These are phyloP conservation scores for Blastobotrys aristatus DNA, from an alignment of 1,139 yeast species.

Conservation along the genomic window DNA sequence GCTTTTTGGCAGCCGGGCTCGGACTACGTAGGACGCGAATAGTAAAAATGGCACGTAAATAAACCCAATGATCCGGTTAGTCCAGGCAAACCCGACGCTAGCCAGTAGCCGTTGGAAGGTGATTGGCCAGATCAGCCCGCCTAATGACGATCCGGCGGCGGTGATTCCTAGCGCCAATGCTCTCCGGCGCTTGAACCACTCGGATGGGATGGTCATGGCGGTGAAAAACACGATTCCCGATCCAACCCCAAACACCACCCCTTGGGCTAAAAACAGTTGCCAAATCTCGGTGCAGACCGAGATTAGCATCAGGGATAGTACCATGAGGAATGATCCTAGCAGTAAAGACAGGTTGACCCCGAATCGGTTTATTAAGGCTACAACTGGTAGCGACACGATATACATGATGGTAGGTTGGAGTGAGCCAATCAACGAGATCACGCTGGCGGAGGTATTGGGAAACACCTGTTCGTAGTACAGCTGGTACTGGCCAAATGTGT, in stretches of 20 bases:
- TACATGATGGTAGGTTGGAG: slow-evolving; percentile 45
- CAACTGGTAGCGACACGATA: slow-evolving; percentile 44
- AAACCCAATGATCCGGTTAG: slow-evolving; percentile 46
- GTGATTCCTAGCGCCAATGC: slow-evolving; percentile 55
- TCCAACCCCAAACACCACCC: slow-evolving; percentile 52
- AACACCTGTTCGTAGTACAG: slow-evolving; percentile 47
- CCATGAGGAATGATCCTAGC: slow-evolving; percentile 46
- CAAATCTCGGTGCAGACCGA: slow-evolving; percentile 47
- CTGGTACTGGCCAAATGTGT: slow-evolving; percentile 55
- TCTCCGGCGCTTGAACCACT: slow-evolving; percentile 51
- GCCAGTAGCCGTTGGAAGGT: slow-evolving; percentile 36
- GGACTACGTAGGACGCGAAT: slow-evolving; percentile 33
- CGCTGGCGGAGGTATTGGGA: slow-evolving; percentile 39
- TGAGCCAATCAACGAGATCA: slow-evolving; percentile 48
- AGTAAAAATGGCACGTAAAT: slow-evolving; percentile 39
- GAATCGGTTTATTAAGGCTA: slow-evolving; percentile 50
- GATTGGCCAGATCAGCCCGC: slow-evolving; percentile 54
- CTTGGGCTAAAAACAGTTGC: slow-evolving; percentile 53
- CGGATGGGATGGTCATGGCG: slow-evolving; percentile 31
- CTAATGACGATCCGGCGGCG: slow-evolving; percentile 58
- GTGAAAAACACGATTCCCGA: slow-evolving; percentile 28
- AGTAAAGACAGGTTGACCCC: slow-evolving; percentile 23
- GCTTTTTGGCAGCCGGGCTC: slow-evolving; percentile 26
- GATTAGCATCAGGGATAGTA: slow-evolving; percentile 46
- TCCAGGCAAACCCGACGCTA: slow-evolving; percentile 48